These are phyloP conservation scores for Fusarium aywerte DNA, from an alignment of 2,329 filamentous ascomycete species.

Conservation along the genomic window DNA sequence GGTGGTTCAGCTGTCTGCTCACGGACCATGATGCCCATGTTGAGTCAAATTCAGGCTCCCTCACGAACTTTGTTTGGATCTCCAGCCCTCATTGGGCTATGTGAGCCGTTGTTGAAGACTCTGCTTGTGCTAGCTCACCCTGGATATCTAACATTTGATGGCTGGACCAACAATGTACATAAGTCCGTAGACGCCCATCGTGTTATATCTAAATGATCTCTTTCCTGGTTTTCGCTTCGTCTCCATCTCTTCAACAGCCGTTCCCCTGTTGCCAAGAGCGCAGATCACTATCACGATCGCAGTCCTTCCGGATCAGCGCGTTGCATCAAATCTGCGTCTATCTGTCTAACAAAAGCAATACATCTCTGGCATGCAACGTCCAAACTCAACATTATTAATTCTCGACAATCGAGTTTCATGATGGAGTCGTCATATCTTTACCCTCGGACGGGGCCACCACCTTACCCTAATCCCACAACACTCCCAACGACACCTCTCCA, in stretches of 20 bases:
- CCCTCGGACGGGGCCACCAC: constrained; percentile 28
- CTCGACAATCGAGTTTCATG: neutral
- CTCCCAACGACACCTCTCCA: constrained; percentile 51
- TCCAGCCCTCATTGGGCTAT: neutral
- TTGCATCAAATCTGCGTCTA: constrained; percentile 3
- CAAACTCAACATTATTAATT: neutral
- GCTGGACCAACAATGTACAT: constrained; percentile 10
- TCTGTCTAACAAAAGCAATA: neutral
- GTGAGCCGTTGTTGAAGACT: neutral
- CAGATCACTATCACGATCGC: constrained; percentile 16
- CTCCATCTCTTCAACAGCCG: neutral
- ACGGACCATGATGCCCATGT: constrained; percentile 5
- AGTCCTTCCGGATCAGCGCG: constrained; percentile 14
- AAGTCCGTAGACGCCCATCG: constrained; percentile 7
- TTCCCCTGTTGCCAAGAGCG: constrained; percentile 5
- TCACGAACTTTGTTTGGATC: constrained; percentile 21
- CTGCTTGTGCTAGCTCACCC: constrained; percentile 1
- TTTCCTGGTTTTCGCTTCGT: neutral
- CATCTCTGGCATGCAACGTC: neutral
- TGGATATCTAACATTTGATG: neutral
- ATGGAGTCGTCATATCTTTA: constrained; percentile 23
- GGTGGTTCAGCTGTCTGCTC: constrained; percentile 30
- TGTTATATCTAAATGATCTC: neutral
- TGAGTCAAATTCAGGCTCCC: neutral
- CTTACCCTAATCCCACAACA: constrained; percentile 42